Evolutionary conservation across 805 yeast genomes (phyloP), one percentile per base, ranked within the genome.

Genomic region (Myxozyma nipponensis): DNA sequence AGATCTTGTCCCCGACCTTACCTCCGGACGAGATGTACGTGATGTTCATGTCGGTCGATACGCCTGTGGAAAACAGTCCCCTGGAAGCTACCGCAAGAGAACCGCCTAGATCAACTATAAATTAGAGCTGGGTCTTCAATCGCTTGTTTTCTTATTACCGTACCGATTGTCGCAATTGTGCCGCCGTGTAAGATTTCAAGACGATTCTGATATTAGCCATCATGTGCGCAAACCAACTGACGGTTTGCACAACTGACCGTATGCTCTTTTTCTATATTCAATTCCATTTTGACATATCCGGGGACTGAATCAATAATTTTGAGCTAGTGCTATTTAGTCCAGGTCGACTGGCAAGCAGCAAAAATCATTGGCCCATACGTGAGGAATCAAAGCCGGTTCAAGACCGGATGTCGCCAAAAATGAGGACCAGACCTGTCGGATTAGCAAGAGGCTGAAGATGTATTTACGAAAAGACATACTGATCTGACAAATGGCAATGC

Each of bases 41-140:
- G 13, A 70, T 67, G 36, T 67, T 64, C 44, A 72, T 54, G 47
- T 72, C 76, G 1, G 73, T 73, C 18, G 73, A 63, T 28, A 72
- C 76, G 4, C 76, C 76, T 1, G 77, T 73, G 52, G 64, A 52
- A 46, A 62, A 72, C 61, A 71, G 45, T 6, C 77, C 77, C 17
- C 66, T 58, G 19, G 73, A 66, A 1, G 75, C 66, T 6, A 71
- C 58, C 1, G 76, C 76, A 47, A 72, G 58, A 9, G 77, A 72
- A 13, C 76, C 76, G 5, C 74, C 76, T 3, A 72, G 62, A 47
- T 72, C 76, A 3, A 71, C 74, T 21, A 24, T 21, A 3, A 42
- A 32, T 22, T 17, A 6, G 10, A 6, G 6, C 28, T 19, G 15
- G 25, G 2, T 24, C 22, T 10, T 46, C n/a, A 17, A 5, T 22